Evolutionary conservation across 2,329 filamentous ascomycete genomes (phyloP).

Genomic region (Sporothrix dimorphospora): DNA sequence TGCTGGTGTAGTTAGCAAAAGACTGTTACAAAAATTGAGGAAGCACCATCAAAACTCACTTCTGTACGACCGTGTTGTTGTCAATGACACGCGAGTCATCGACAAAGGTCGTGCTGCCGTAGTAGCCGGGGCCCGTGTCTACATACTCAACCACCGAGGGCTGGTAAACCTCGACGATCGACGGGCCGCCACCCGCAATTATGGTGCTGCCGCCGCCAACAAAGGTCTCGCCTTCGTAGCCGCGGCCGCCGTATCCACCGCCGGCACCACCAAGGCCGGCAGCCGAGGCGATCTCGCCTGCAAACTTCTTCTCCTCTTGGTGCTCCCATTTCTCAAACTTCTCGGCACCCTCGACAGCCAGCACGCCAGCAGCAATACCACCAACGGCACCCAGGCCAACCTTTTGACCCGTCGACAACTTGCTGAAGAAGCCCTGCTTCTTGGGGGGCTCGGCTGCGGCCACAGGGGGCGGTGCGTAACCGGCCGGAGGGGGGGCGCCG

Average conservation of each 20-base stretch:
- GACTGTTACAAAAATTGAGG: background rate
- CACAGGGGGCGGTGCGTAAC: slow-evolving; percentile 14
- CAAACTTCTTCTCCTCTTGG: slow-evolving; percentile 28
- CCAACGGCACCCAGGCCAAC: slow-evolving; percentile 27
- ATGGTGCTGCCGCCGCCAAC: background rate
- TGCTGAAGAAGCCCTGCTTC: slow-evolving; percentile 29
- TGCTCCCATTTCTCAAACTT: slow-evolving; percentile 27
- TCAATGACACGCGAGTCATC: slow-evolving; percentile 20
- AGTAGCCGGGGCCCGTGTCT: slow-evolving; percentile 23
- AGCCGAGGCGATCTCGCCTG: slow-evolving; percentile 23
- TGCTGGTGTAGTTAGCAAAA: background rate
- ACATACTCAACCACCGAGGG: slow-evolving; percentile 27
- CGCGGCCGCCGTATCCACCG: slow-evolving; percentile 12
- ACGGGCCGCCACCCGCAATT: slow-evolving; percentile 1
- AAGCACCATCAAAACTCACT: background rate
- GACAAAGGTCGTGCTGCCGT: slow-evolving; percentile 25
- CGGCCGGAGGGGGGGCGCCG: slow-evolving; percentile 18
- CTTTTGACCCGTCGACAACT: slow-evolving; percentile 29
- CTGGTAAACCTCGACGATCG: slow-evolving; percentile 17
- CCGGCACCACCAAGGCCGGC: slow-evolving; percentile 21
- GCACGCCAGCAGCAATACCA: slow-evolving; percentile 26
- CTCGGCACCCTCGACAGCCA: slow-evolving; percentile 29
- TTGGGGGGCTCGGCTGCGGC: background rate
- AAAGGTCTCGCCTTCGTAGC: slow-evolving; percentile 3
- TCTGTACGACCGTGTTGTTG: background rate